A percentile compares a stretch with the other conserved stretches of the same genome.
These are phyloP conservation scores for Puccinia novopanici DNA, from an alignment of 1,284 basidiomycete genomes.

Conservation along the genomic window DNA sequence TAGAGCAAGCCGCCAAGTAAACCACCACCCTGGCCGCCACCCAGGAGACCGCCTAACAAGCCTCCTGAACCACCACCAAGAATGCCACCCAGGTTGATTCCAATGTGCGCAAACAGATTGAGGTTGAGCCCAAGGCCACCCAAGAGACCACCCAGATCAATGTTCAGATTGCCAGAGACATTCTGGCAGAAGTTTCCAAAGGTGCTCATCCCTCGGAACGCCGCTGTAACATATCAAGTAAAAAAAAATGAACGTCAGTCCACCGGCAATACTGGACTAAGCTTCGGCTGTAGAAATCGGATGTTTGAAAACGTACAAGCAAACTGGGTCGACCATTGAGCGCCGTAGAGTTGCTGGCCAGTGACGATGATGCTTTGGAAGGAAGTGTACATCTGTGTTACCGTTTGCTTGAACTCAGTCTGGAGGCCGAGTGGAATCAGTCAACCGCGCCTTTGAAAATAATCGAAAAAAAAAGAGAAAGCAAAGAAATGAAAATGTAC, in stretches of 20 bases:
- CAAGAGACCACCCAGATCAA: conserved; percentile 2
- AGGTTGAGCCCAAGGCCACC: background rate
- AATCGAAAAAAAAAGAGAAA: too few species aligned
- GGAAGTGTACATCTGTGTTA: background rate
- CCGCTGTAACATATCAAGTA: background rate
- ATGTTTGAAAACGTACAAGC: background rate
- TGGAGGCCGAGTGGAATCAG: background rate
- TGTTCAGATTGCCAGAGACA: background rate
- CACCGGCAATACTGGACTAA: too few species aligned
- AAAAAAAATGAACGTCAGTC: background rate
- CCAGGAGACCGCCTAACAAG: background rate
- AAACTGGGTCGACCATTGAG: background rate
- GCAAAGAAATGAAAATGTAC: background rate
- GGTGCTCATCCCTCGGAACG: conserved; percentile 1
- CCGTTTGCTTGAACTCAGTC: conserved; percentile 1
- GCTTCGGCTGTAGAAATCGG: too few species aligned
- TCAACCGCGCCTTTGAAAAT: too few species aligned
- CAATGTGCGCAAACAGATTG: background rate
- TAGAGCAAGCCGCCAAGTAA: too few species aligned
- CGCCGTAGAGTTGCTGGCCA: background rate
- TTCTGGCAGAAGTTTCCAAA: conserved; percentile 26
- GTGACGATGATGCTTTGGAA: background rate
- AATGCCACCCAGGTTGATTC: background rate
- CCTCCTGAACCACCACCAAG: background rate
- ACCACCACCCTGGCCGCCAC: background rate